phyloP scores from a whole-genome alignment of 1,284 basidiomycete species.

The Neolentinus lepideus region DNA sequence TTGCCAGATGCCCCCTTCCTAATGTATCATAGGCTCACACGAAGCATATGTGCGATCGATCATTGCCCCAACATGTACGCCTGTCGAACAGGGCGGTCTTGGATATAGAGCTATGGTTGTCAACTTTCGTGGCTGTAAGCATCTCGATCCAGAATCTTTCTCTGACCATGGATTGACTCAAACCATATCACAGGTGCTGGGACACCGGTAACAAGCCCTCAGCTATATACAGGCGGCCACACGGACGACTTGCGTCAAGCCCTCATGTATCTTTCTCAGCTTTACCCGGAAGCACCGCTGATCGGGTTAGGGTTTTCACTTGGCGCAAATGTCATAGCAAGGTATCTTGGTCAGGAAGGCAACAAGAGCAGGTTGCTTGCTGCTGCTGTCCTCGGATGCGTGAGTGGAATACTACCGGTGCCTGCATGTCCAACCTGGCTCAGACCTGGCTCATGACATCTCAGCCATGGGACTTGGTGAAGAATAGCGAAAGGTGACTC shows the following conservation, averaged over 20 bases:
- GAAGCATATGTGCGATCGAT: slow-evolving; percentile 86
- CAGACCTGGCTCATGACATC: slow-evolving; percentile 1
- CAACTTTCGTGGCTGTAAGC: slow-evolving; percentile 87
- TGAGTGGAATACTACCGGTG: slow-evolving; percentile 27
- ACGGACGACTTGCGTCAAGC: slow-evolving; percentile 86
- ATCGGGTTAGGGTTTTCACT: slow-evolving; percentile 91
- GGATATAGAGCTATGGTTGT: slow-evolving; percentile 86
- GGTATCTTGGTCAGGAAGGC: slow-evolving; percentile 87
- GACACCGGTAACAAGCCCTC: slow-evolving; percentile 72
- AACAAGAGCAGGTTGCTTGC: slow-evolving; percentile 68
- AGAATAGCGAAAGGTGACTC: slow-evolving; percentile 49
- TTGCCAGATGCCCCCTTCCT: neutral
- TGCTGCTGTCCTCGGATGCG: slow-evolving; percentile 77
- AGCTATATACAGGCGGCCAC: slow-evolving; percentile 82
- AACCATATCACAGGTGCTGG: slow-evolving; percentile 55
- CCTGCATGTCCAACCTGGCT: neutral
- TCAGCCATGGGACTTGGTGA: slow-evolving; percentile 75
- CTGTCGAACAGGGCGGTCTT: slow-evolving; percentile 69
- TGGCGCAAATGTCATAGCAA: slow-evolving; percentile 88
- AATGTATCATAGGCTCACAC: slow-evolving; percentile 38
- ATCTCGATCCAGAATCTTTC: slow-evolving; percentile 1
- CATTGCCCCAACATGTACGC: slow-evolving; percentile 61
- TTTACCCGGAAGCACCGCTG: slow-evolving; percentile 77
- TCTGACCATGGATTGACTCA: neutral
- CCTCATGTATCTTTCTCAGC: slow-evolving; percentile 66